A percentile compares a stretch with the other conserved stretches of the same genome.
Conservation (phyloP, 1,284 basidiomycete genomes). For the Trametes pubescens region DNA sequence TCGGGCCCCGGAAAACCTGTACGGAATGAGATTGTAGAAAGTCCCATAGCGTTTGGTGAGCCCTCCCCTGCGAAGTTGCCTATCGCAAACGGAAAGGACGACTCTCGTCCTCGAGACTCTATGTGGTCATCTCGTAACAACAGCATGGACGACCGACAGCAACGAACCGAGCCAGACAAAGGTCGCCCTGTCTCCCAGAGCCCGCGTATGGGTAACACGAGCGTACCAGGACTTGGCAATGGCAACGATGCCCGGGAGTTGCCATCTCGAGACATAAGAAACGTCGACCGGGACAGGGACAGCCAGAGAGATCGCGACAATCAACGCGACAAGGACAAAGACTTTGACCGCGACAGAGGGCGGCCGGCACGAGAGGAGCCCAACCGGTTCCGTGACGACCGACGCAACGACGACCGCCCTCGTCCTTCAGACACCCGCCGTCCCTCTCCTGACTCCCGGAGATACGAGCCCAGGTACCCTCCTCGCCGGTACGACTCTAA, state of each 20-base stretch:
- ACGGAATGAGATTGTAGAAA: constrained; percentile 27
- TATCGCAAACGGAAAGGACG: constrained; percentile 35
- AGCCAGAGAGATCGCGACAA: constrained; percentile 40
- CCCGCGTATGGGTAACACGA: constrained; percentile 19
- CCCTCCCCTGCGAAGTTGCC: constrained; percentile 30
- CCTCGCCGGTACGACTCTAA: constrained; percentile 38
- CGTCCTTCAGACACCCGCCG: constrained; percentile 38
- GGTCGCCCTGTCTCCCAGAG: constrained; percentile 23
- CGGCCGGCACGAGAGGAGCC: constrained; percentile 26
- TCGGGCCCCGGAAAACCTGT: constrained; percentile 32
- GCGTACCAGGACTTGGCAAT: constrained; percentile 2
- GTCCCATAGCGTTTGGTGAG: constrained; percentile 19
- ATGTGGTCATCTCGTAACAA: constrained; percentile 34
- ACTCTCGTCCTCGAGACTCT: constrained; percentile 28
- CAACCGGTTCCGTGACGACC: constrained; percentile 36
- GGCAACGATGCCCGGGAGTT: constrained; percentile 30
- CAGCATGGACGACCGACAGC: constrained; percentile 33
- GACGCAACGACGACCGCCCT: constrained; percentile 38
- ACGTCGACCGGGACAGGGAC: constrained; percentile 37
- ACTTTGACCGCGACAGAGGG: constrained; percentile 39
- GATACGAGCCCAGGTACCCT: constrained; percentile 37
- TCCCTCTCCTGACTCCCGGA: constrained; percentile 37
- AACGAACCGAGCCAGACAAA: constrained; percentile 28
- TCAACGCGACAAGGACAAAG: constrained; percentile 38
- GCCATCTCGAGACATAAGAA: constrained; percentile 28